Conservation (phyloP, 2,329 filamentous ascomycete species). For the Tolypocladium album region DNA sequence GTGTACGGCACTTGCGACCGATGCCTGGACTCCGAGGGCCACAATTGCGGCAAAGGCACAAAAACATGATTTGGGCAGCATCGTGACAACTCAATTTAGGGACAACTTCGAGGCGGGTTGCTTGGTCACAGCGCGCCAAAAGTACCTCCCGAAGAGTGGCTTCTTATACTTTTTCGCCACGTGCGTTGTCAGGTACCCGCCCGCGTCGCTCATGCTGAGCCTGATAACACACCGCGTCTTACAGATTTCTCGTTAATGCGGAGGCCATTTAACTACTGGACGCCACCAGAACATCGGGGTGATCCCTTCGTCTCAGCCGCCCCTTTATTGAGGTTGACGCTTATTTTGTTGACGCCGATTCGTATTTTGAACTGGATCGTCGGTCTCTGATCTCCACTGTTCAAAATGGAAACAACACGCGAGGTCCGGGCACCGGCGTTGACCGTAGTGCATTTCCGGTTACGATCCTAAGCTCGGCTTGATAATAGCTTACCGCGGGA, state of each 20-base stretch:
- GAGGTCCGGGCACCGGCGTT: neutral
- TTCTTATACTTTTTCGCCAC: neutral
- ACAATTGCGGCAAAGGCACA: neutral
- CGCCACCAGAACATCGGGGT: neutral
- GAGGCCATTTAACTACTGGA: neutral
- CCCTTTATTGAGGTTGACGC: neutral
- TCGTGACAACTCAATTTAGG: neutral
- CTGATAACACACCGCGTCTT: neutral
- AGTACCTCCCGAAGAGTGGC: neutral
- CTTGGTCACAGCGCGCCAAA: neutral
- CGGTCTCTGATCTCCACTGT: neutral
- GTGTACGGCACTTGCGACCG: slow-evolving; percentile 3
- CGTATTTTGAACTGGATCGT: neutral
- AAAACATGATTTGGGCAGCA: neutral
- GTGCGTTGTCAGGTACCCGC: neutral
- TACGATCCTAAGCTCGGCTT: neutral
- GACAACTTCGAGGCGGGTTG: neutral
- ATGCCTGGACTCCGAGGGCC: slow-evolving; percentile 1
- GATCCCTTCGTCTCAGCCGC: neutral
- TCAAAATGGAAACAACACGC: neutral
- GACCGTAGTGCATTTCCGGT: neutral
- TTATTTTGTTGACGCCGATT: neutral
- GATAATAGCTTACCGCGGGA: neutral
- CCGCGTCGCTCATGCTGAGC: neutral
- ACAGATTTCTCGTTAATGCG: neutral